A percentile compares a stretch with the other conserved stretches of the same genome.
These are phyloP conservation scores for Cordyceps cicadae DNA, from an alignment of 2,329 filamentous ascomycete genomes.

Conservation along the genomic window DNA sequence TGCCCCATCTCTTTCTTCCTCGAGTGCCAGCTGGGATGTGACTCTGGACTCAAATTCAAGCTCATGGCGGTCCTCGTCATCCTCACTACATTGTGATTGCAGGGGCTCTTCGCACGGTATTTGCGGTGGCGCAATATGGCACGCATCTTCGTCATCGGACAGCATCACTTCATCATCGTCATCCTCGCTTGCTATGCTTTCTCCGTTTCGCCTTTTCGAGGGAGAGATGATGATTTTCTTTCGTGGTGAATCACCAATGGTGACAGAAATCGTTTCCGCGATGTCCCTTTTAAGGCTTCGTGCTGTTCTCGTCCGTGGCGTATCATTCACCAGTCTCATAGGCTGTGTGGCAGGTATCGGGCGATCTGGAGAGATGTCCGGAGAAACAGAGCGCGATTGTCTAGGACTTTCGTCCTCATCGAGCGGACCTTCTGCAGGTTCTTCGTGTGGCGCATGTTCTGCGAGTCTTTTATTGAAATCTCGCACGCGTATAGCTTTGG, in stretches of 20 bases:
- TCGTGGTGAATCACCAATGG: constrained; percentile 3
- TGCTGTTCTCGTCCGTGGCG: constrained; percentile 1
- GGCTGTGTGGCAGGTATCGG: constrained; percentile 16
- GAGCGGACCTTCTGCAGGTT: too few species aligned
- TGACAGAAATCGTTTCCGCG: constrained; percentile 6
- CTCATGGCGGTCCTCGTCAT: neutral
- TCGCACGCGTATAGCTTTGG: constrained; percentile 21
- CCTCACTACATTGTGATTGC: neutral
- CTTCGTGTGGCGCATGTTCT: constrained; percentile 15
- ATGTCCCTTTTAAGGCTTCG: constrained; percentile 4
- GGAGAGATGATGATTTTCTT: neutral
- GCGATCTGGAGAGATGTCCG: constrained; percentile 11
- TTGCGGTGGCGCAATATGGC: neutral
- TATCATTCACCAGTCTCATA: constrained; percentile 2
- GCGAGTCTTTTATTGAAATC: constrained; percentile 30
- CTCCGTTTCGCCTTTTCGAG: constrained; percentile 2
- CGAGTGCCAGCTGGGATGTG: neutral
- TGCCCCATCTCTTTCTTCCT: neutral
- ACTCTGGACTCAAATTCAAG: neutral
- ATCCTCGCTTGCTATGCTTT: constrained; percentile 8
- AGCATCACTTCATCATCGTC: neutral
- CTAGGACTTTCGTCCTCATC: neutral
- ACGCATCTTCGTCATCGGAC: neutral
- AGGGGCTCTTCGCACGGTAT: neutral
- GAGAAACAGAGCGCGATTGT: neutral